Evolutionary conservation across 805 yeast species (phyloP), one percentile per base, ranked within the genome.

Genomic region (Candida adriatica): DNA sequence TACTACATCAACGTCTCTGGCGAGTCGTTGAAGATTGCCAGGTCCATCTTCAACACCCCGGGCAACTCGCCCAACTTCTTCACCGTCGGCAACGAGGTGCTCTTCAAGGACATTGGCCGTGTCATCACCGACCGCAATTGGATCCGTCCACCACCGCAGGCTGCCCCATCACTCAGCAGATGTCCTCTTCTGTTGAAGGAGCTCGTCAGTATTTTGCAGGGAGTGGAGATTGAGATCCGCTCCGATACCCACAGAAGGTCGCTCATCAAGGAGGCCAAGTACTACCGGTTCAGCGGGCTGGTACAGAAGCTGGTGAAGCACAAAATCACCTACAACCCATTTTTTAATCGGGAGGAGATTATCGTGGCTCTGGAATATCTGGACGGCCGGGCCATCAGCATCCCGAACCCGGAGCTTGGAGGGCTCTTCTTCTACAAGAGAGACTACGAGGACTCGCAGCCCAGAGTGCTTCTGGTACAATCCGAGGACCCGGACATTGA

Each of bases 41-140:
- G 69, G 37, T 61, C 60, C 11, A 41, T 85, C 7, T 59, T 88
- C 29, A 46, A 55, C 5, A 52, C 62, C 4, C 66, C 73, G 3
- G 95, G 95, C 0, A 86, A 88, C 50, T 52, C 59, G 27, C 94
- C 90, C 8, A 87, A 87, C 55, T 86, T 67, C 54, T 83, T 87
- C 58, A 68, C 80, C 8, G 59, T 85, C 22, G 70, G 81, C 3
- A 68, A 65, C 45, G 70, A 72, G 20, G 60, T 75, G 2, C 51
- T 77, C 14, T 61, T 73, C 37, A 51, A 61, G 3, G 78, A 75
- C 37, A 69, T 75, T 8, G 63, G 68, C 16, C 60, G 62, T 13
- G 42, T 62, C 8, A 56, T 56, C 33, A 43, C 51, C 11, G 42
- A 52, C 6, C 59, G 58, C 31, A 62, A 68, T 22, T 55, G 78